These are phyloP conservation scores for Candida multigemmis DNA, from an alignment of 805 yeast genomes.

Conservation along the genomic window DNA sequence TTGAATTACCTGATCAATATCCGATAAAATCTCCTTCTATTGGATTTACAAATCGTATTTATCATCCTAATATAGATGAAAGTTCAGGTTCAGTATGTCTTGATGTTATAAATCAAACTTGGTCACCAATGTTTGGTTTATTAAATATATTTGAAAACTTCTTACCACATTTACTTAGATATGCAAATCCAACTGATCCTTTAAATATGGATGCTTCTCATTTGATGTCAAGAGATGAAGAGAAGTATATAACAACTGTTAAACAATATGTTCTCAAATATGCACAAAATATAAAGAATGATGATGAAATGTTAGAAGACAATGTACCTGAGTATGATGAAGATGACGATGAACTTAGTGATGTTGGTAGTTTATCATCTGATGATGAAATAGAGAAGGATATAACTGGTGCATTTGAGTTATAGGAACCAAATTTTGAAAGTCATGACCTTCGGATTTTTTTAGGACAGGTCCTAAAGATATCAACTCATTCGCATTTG, in stretches of 20 bases:
- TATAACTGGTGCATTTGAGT: slow-evolving; percentile 6
- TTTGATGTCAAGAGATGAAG: slow-evolving; percentile 60
- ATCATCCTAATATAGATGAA: slow-evolving; percentile 94
- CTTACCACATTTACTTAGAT: slow-evolving; percentile 81
- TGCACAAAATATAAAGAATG: slow-evolving; percentile 33
- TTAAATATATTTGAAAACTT: slow-evolving; percentile 87
- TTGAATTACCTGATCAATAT: slow-evolving; percentile 89
- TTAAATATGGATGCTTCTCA: slow-evolving; percentile 85
- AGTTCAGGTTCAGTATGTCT: slow-evolving; percentile 86
- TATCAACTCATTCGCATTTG: no score
- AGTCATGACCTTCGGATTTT: no score
- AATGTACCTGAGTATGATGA: slow-evolving; percentile 25
- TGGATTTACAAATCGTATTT: slow-evolving; percentile 85
- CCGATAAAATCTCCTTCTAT: slow-evolving; percentile 95
- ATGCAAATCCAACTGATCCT: slow-evolving; percentile 94
- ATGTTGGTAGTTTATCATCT: slow-evolving; percentile 40
- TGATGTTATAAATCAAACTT: slow-evolving; percentile 93
- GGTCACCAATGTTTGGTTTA: slow-evolving; percentile 97
- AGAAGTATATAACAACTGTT: slow-evolving; percentile 59
- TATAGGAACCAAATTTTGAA: no score
- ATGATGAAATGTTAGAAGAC: slow-evolving; percentile 26
- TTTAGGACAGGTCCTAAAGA: no score
- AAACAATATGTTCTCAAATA: slow-evolving; percentile 64
- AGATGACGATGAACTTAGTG: slow-evolving; percentile 36
- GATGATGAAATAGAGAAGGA: slow-evolving; percentile 34